phyloP scores from a whole-genome alignment of 768 basidiomycete genomes.

The Phaeotremella skinneri region DNA sequence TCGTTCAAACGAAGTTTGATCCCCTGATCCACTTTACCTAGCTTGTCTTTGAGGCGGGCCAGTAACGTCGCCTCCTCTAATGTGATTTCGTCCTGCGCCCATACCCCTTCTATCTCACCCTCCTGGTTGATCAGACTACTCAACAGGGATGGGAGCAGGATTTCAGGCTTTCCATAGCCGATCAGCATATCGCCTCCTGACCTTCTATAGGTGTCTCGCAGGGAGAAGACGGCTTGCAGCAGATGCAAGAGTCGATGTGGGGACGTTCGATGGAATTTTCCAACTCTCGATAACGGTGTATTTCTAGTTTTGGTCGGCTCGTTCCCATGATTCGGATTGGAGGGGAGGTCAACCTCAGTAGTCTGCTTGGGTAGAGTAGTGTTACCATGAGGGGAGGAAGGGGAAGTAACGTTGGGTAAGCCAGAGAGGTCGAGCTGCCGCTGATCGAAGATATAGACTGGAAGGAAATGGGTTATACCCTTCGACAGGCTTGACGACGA shows the following conservation, averaged over 20 bases:
- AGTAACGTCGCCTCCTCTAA: constrained; percentile 18
- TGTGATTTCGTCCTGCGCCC: constrained; percentile 51
- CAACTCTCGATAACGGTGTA: constrained; percentile 28
- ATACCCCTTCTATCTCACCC: constrained; percentile 47
- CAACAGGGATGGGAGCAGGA: constrained; percentile 46
- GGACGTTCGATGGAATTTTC: constrained; percentile 36
- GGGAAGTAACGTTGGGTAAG: constrained; percentile 42
- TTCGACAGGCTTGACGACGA: constrained; percentile 28
- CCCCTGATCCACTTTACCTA: constrained; percentile 27
- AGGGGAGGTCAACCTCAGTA: constrained; percentile 9
- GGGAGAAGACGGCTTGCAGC: constrained; percentile 50
- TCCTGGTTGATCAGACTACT: constrained; percentile 40
- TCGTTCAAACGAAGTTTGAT: constrained; percentile 36
- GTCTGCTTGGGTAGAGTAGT: constrained; percentile 28
- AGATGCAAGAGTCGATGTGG: constrained; percentile 49
- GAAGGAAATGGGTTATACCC: constrained; percentile 53
- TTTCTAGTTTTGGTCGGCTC: constrained; percentile 16
- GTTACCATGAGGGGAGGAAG: constrained; percentile 30
- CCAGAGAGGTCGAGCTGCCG: constrained; percentile 51
- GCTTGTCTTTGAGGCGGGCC: constrained; percentile 22
- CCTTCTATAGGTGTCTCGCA: constrained; percentile 39
- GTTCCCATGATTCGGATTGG: constrained; percentile 14
- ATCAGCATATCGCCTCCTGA: constrained; percentile 51
- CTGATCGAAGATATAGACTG: constrained; percentile 55
- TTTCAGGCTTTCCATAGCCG: constrained; percentile 53